These are phyloP conservation scores for Amanita rimosa DNA, from an alignment of 768 basidiomycete genomes.

Conservation along the genomic window DNA sequence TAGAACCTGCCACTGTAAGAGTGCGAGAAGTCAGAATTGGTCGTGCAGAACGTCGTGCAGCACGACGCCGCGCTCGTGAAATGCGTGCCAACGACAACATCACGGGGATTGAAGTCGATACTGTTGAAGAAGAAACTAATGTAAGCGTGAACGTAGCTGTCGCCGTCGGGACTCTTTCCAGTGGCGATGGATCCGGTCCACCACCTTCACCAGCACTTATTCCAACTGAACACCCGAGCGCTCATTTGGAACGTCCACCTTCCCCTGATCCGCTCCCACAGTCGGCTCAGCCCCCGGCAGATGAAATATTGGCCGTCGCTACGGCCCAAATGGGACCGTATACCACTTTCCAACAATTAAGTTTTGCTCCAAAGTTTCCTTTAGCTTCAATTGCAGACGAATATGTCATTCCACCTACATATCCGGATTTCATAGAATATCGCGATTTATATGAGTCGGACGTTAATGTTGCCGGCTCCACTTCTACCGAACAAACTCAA, in stretches of 20 bases:
- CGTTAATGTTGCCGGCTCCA: slow-evolving; percentile 21
- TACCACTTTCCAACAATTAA: slow-evolving; percentile 85
- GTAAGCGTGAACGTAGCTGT: slow-evolving; percentile 54
- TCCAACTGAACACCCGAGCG: slow-evolving; percentile 30
- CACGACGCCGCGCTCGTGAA: slow-evolving; percentile 69
- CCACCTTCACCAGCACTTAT: slow-evolving; percentile 28
- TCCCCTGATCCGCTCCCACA: slow-evolving; percentile 24
- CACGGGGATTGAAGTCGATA: slow-evolving; percentile 31
- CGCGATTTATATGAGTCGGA: slow-evolving; percentile 53
- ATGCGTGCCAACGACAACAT: slow-evolving; percentile 39
- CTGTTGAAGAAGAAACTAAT: slow-evolving; percentile 37
- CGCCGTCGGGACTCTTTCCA: slow-evolving; percentile 26
- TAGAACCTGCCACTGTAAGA: slow-evolving; percentile 87
- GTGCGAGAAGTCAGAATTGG: slow-evolving; percentile 92
- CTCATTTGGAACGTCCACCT: slow-evolving; percentile 17
- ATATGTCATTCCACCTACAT: slow-evolving; percentile 87
- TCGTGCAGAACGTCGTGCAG: slow-evolving; percentile 77
- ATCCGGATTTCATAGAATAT: slow-evolving; percentile 67
- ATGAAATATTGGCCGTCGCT: slow-evolving; percentile 55
- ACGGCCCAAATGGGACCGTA: slow-evolving; percentile 73
- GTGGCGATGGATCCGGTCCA: slow-evolving; percentile 21
- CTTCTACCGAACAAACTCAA: slow-evolving; percentile 36
- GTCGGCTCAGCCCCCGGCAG: slow-evolving; percentile 25
- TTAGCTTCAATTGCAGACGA: slow-evolving; percentile 82
- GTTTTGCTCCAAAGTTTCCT: slow-evolving; percentile 81